These are phyloP conservation scores for Alternaria dauci DNA, from an alignment of 2,329 filamentous ascomycete species.

Conservation along the genomic window DNA sequence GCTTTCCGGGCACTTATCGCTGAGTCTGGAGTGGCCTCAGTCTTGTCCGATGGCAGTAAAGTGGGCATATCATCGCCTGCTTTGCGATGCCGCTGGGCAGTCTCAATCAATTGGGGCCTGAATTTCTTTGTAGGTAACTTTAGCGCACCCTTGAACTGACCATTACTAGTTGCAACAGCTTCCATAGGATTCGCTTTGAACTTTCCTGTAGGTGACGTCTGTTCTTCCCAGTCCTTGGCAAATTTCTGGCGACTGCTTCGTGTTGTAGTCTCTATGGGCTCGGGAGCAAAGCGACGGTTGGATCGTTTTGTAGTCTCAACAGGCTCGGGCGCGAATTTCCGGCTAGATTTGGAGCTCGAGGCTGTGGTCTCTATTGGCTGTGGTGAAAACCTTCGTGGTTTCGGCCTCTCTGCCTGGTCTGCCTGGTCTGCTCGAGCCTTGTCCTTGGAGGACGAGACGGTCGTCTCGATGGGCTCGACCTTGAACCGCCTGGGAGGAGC, in stretches of 20 bases:
- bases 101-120: constrained; percentile 82
- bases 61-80: constrained; percentile 70
- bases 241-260: constrained; percentile 41
- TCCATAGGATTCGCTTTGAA: constrained; percentile 44
- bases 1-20: constrained; percentile 35
- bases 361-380: constrained; percentile 51
- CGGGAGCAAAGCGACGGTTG: constrained; percentile 58
- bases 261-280: constrained; percentile 49
- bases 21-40: constrained; percentile 69
- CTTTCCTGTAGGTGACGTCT: constrained; percentile 31
- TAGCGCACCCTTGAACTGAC: constrained; percentile 32
- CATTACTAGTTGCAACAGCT: constrained; percentile 35
- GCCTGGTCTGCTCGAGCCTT: constrained; percentile 68
- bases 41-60: constrained; percentile 72
- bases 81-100: constrained; percentile 74
- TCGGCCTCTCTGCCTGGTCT: constrained; percentile 41
- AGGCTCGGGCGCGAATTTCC: constrained; percentile 72
- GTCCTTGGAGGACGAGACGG: constrained; percentile 63
- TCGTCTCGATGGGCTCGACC: constrained; percentile 49
- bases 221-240: constrained; percentile 36
- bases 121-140: constrained; percentile 60
- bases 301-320: constrained; percentile 71
- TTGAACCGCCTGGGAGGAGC: constrained; percentile 48
- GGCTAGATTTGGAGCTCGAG: constrained; percentile 26
- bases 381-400: constrained; percentile 44